These are phyloP conservation scores for Tolypocladium nubicola DNA, from an alignment of 2,329 filamentous ascomycete genomes.

Conservation along the genomic window DNA sequence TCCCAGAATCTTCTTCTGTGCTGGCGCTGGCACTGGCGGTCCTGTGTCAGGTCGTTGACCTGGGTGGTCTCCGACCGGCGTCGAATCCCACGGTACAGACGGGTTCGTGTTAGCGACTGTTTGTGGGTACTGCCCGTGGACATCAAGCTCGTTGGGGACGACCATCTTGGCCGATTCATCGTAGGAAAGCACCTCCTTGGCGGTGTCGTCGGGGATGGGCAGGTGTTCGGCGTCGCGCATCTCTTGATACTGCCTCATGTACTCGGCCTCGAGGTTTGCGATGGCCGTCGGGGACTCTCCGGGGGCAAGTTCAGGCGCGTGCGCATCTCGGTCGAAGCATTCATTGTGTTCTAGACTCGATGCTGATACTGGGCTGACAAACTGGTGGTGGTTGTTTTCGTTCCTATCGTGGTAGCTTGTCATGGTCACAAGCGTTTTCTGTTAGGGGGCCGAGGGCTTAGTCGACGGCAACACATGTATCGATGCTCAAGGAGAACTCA, in stretches of 20 bases:
- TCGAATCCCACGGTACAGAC: neutral
- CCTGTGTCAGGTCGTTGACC: neutral
- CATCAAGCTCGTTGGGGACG: neutral
- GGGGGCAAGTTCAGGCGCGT: too few relatives aligned
- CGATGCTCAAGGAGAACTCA: too few relatives aligned
- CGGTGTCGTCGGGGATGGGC: neutral
- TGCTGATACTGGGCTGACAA: too few relatives aligned
- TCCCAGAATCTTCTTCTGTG: slow-evolving; percentile 3
- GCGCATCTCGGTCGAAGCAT: too few relatives aligned
- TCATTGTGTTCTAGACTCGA: too few relatives aligned
- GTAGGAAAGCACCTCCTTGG: slow-evolving; percentile 1
- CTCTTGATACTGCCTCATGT: slow-evolving; percentile 4
- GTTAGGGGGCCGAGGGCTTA: too few relatives aligned
- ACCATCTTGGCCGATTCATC: neutral
- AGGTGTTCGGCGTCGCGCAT: neutral
- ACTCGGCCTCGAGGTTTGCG: slow-evolving; percentile 1
- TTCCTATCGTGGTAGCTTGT: too few relatives aligned
- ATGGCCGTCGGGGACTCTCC: neutral
- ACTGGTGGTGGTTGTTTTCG: too few relatives aligned
- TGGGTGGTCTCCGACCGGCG: neutral
- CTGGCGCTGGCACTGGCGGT: neutral
- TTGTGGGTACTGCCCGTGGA: neutral
- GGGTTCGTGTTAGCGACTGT: neutral
- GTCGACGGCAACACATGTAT: too few relatives aligned
- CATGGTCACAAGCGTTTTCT: too few relatives aligned